Evolutionary conservation across 352 stramenopile genomes (phyloP).

Genomic region (Phytophthora rubi): DNA sequence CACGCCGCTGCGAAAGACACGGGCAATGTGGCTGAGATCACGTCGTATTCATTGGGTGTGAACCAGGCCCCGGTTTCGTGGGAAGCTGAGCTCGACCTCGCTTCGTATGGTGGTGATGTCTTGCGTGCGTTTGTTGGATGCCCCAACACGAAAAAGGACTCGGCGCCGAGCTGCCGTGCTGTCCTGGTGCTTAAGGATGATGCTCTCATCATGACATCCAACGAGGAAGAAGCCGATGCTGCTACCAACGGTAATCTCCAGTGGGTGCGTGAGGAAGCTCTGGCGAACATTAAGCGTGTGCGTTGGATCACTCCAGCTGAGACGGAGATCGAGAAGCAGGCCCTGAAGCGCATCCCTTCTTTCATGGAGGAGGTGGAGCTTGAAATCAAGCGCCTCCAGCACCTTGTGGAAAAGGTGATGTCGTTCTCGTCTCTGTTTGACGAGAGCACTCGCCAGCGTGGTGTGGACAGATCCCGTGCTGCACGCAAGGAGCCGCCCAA

Average conservation of each 20-base stretch:
- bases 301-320: conserved; percentile 83
- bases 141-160: conserved; percentile 64
- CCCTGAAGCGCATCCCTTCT: conserved; percentile 71
- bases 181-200: conserved; percentile 80
- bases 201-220: conserved; percentile 71
- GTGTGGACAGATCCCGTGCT: conserved; percentile 37
- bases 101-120: conserved; percentile 58
- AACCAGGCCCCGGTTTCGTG: conserved; percentile 38
- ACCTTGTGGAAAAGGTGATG: conserved; percentile 54
- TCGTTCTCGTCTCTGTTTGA: conserved; percentile 65
- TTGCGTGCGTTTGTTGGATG: conserved; percentile 62
- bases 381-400: conserved; percentile 59
- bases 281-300: conserved; percentile 78
- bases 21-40: conserved; percentile 41
- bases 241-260: conserved; percentile 45
- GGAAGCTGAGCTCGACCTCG: conserved; percentile 56
- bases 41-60: conserved; percentile 56
- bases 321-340: conserved; percentile 80
- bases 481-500: conserved; percentile 66
- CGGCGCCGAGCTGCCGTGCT: conserved; percentile 51
- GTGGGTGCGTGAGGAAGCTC: conserved; percentile 81
- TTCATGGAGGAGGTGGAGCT: conserved; percentile 75
- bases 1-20: conserved; percentile 41
- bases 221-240: conserved; percentile 49
- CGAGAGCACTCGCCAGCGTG: conserved; percentile 34